phyloP scores from a whole-genome alignment of 352 stramenopile species.

The Elongisporangium senticosum region DNA sequence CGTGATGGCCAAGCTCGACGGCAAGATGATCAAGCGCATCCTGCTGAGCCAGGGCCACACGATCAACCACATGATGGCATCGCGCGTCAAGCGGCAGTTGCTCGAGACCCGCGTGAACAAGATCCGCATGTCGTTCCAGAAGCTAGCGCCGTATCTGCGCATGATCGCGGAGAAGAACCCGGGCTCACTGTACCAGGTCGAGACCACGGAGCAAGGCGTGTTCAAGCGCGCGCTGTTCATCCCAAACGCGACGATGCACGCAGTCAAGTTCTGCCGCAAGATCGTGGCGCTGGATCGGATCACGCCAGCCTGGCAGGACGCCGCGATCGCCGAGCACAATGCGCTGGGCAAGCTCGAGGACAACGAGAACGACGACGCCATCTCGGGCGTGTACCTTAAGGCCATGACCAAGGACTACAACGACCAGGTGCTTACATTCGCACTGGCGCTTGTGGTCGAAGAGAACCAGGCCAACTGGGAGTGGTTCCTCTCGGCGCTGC shows the following conservation, averaged over 20 bases:
- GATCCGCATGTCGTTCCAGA: slow-evolving; percentile 64
- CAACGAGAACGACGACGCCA: slow-evolving; percentile 57
- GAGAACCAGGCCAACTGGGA: slow-evolving; percentile 71
- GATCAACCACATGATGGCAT: slow-evolving; percentile 83
- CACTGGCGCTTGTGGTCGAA: slow-evolving; percentile 54
- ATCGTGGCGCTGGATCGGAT: slow-evolving; percentile 61
- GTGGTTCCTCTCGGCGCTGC: slow-evolving; percentile 59
- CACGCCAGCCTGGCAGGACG: slow-evolving; percentile 27
- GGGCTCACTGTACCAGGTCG: slow-evolving; percentile 45
- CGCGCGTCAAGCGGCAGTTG: slow-evolving; percentile 69
- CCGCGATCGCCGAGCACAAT: slow-evolving; percentile 14
- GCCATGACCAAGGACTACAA: slow-evolving; percentile 73
- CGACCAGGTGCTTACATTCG: slow-evolving; percentile 59
- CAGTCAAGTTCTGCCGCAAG: slow-evolving; percentile 52
- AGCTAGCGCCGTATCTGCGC: slow-evolving; percentile 54
- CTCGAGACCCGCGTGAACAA: slow-evolving; percentile 50
- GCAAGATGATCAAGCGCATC: slow-evolving; percentile 68
- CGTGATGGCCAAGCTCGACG: slow-evolving; percentile 65
- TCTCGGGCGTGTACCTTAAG: slow-evolving; percentile 73
- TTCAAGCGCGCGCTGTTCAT: slow-evolving; percentile 70
- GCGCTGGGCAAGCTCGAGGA: slow-evolving; percentile 30
- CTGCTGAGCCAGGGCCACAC: slow-evolving; percentile 61
- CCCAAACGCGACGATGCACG: slow-evolving; percentile 39
- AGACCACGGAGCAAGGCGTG: slow-evolving; percentile 36
- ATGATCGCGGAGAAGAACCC: slow-evolving; percentile 64